A percentile compares a stretch with the other conserved stretches of the same genome.
phyloP scores from a whole-genome alignment of 2,329 filamentous ascomycete species.

The Phialocephala subalpina region DNA sequence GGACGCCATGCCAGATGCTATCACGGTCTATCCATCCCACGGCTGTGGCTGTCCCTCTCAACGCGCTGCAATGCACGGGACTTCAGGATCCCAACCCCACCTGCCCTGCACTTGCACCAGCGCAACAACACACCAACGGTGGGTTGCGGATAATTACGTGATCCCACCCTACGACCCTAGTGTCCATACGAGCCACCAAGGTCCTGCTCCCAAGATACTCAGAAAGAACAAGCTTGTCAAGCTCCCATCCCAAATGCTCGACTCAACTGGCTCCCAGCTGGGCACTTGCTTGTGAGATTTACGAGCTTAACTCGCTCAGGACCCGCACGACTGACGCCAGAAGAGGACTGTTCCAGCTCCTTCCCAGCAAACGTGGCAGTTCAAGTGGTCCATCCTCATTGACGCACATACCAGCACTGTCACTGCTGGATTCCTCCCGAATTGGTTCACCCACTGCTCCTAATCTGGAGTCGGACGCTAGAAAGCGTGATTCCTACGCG shows the following conservation, averaged over 20 bases:
- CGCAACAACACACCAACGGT: conserved; percentile 8
- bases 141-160: conserved; percentile 17
- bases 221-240: background rate
- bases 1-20: background rate
- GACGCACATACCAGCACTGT: background rate
- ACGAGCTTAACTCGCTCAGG: background rate
- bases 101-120: background rate
- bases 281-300: conserved; percentile 4
- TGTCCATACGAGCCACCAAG: background rate
- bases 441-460: conserved; percentile 10
- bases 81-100: conserved; percentile 4
- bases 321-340: background rate
- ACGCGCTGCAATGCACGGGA: conserved; percentile 2
- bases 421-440: conserved; percentile 14
- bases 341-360: conserved; percentile 6
- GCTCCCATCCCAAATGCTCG: background rate
- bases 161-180: conserved; percentile 12
- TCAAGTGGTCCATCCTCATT: conserved; percentile 14
- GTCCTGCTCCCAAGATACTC: background rate
- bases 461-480: conserved; percentile 13
- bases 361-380: conserved; percentile 19
- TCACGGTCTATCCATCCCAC: background rate
- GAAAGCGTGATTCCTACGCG: conserved; percentile 2
- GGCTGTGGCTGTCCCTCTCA: background rate
- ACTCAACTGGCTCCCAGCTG: conserved; percentile 11